These are phyloP conservation scores for Prunella vulgaris DNA, from an alignment of 257 asterid genomes.

Conservation along the genomic window DNA sequence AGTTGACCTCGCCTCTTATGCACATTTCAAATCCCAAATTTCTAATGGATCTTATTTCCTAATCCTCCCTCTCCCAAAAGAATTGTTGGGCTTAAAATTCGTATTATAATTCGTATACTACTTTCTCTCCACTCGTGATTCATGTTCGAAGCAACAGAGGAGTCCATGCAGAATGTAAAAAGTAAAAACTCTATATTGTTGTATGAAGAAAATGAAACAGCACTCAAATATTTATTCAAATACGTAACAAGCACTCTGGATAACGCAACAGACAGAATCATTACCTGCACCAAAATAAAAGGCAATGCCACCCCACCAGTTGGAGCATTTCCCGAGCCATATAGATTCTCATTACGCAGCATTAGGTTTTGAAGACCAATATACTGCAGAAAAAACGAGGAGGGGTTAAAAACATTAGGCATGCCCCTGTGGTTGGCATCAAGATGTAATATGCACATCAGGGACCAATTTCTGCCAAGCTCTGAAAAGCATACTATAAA, in stretches of 20 bases:
- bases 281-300: constrained; percentile 91
- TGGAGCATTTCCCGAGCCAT: constrained; percentile 81
- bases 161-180: too few species aligned
- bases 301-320: constrained; percentile 88
- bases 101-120: neutral
- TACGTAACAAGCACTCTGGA: neutral
- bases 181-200: too few species aligned
- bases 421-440: constrained; percentile 5
- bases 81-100: neutral
- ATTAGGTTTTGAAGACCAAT: constrained; percentile 75
- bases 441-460: neutral
- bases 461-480: constrained; percentile 7
- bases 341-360: constrained; percentile 61
- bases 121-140: too few species aligned
- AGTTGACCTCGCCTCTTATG: neutral
- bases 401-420: constrained; percentile 2
- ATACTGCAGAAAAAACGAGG: constrained; percentile 41
- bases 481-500: constrained; percentile 1
- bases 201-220: neutral
- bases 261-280: neutral
- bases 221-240: neutral
- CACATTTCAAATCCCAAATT: neutral
- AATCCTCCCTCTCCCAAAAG: neutral
- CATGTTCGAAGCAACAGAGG: too few species aligned
- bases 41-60: neutral